Evolutionary conservation across 2,329 filamentous ascomycete genomes (phyloP).

Genomic region (Fusarium mangiferae): DNA sequence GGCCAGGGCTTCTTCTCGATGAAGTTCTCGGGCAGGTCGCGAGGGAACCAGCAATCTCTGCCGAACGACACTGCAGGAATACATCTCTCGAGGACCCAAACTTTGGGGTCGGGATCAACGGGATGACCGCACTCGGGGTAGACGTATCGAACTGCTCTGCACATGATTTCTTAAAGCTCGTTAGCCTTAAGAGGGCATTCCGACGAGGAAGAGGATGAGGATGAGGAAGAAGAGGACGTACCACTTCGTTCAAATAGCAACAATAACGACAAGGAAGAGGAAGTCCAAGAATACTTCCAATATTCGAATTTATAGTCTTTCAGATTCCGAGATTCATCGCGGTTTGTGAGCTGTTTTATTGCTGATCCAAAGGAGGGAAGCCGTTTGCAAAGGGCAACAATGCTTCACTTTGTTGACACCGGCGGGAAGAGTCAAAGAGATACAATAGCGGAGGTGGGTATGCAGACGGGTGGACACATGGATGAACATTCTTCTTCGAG

Average conservation of each 20-base stretch:
- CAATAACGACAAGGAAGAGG: background rate
- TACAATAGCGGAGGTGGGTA: background rate
- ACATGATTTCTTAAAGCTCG: slow-evolving; percentile 29
- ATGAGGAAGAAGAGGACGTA: background rate
- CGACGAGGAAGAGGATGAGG: background rate
- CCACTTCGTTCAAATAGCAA: background rate
- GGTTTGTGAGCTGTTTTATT: background rate
- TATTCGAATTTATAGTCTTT: background rate
- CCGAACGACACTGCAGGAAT: background rate
- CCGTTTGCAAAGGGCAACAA: slow-evolving; percentile 9
- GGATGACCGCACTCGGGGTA: slow-evolving; percentile 40
- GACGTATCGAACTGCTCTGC: slow-evolving; percentile 35
- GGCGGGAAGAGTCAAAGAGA: slow-evolving; percentile 8
- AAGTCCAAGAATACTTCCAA: background rate
- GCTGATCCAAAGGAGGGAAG: background rate
- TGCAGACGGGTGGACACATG: background rate
- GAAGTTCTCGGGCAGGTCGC: background rate
- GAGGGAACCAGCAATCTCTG: slow-evolving; percentile 38
- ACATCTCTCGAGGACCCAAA: slow-evolving; percentile 34
- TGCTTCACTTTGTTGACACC: slow-evolving; percentile 8
- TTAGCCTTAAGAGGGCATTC: background rate
- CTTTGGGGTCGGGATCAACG: background rate
- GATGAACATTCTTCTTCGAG: background rate
- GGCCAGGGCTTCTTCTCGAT: slow-evolving; percentile 21
- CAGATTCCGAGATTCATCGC: background rate